phyloP scores from a whole-genome alignment of 2,329 filamentous ascomycete genomes.

The Daldinia sp. region DNA sequence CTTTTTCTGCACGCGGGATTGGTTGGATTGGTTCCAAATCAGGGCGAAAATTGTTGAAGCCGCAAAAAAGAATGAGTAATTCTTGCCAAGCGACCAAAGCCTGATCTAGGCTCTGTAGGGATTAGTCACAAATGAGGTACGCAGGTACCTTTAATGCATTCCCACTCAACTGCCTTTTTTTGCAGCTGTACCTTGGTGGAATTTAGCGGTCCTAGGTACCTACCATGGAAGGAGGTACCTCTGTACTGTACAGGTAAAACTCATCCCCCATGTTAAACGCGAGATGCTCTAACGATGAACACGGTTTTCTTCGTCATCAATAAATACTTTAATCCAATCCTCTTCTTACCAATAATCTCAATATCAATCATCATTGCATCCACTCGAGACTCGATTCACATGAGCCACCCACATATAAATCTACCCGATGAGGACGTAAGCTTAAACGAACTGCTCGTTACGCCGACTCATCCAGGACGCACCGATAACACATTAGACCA shows the following conservation, averaged over 20 bases:
- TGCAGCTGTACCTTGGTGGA: no score
- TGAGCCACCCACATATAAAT: not conserved
- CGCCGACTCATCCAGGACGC: slow-evolving; percentile 46
- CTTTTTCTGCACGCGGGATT: slow-evolving; percentile 3
- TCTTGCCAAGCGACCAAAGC: not conserved
- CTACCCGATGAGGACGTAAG: not conserved
- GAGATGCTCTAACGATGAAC: not conserved
- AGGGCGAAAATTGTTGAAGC: slow-evolving; percentile 2
- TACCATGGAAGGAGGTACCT: no score
- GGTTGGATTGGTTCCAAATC: not conserved
- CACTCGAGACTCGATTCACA: not conserved
- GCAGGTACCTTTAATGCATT: not conserved
- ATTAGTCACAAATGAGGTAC: not conserved
- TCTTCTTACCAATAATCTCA: not conserved
- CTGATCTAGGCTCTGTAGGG: not conserved
- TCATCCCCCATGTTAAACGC: not conserved
- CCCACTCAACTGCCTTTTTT: not conserved
- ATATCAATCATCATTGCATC: not conserved
- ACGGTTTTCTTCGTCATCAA: not conserved
- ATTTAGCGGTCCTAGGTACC: no score
- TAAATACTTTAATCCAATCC: not conserved
- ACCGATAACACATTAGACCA: slow-evolving; percentile 46
- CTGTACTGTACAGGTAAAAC: no score
- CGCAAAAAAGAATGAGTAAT: slow-evolving; percentile 1
- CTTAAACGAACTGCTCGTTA: slow-evolving; percentile 46